Evolutionary conservation across 305 asterid species (phyloP).

Genomic region (Striga hermonthica): DNA sequence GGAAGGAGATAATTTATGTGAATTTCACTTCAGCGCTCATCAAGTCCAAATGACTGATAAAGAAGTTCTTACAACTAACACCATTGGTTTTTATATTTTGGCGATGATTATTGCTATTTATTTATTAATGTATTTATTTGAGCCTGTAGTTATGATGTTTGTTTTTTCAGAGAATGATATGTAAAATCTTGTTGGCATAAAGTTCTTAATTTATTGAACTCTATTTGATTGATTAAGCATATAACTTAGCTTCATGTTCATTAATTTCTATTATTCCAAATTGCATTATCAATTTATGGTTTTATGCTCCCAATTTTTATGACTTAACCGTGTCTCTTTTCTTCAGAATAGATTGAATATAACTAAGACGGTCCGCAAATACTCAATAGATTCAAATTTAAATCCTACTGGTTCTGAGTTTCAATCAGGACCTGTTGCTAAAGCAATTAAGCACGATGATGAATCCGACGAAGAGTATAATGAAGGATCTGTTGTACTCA

Average conservation of each 20-base stretch:
- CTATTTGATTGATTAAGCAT: too few species aligned
- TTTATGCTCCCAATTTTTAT: slow-evolving; percentile 6
- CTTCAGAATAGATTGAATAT: slow-evolving; percentile 90
- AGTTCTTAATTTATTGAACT: too few species aligned
- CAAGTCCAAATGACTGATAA: slow-evolving; percentile 13
- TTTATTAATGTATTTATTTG: too few species aligned
- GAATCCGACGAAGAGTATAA: slow-evolving; percentile 75
- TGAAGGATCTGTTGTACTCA: slow-evolving; percentile 81
- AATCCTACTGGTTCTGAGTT: slow-evolving; percentile 85
- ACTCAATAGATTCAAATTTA: slow-evolving; percentile 66
- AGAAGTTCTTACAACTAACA: background rate
- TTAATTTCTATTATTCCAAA: too few species aligned
- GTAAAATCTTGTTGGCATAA: too few species aligned
- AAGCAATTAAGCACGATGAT: slow-evolving; percentile 71
- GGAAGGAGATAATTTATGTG: background rate
- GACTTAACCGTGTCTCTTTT: slow-evolving; percentile 32
- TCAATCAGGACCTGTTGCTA: slow-evolving; percentile 55
- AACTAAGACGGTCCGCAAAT: slow-evolving; percentile 84
- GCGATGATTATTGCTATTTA: background rate
- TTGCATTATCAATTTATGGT: too few species aligned
- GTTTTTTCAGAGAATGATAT: too few species aligned
- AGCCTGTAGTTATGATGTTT: too few species aligned
- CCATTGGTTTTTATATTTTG: background rate
- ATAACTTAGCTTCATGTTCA: too few species aligned
- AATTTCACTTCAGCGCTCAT: background rate